These are phyloP conservation scores for Vinca minor DNA, from an alignment of 257 asterid species.

Conservation along the genomic window DNA sequence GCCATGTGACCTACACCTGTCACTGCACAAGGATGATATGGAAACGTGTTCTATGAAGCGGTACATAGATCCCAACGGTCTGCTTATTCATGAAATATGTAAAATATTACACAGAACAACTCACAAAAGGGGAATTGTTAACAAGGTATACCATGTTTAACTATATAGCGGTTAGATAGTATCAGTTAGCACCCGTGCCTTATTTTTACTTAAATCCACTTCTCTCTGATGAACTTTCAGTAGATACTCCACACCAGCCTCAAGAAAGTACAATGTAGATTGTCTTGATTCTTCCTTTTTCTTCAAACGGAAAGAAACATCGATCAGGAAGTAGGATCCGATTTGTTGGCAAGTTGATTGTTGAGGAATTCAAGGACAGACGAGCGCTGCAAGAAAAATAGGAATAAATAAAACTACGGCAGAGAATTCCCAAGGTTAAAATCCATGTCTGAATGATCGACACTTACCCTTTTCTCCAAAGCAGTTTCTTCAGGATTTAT, in stretches of 20 bases:
- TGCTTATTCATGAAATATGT: too few relatives aligned
- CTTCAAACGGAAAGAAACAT: conserved; percentile 1
- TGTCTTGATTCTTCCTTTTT: conserved; percentile 3
- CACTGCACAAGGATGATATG: not conserved
- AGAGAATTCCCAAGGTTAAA: conserved; percentile 7
- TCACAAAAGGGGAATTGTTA: not conserved
- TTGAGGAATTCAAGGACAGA: conserved; percentile 71
- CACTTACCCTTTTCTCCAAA: conserved; percentile 63
- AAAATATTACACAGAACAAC: too few relatives aligned
- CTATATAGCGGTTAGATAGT: not conserved
- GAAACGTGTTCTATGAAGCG: not conserved
- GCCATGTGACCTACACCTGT: too few relatives aligned
- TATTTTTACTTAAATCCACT: conserved; percentile 6
- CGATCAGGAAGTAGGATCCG: conserved; percentile 11
- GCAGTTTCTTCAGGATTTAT: conserved; percentile 42
- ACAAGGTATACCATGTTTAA: not conserved
- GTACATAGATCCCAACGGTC: not conserved
- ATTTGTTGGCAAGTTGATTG: conserved; percentile 39
- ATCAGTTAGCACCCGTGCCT: conserved; percentile 14
- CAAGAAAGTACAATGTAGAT: not conserved
- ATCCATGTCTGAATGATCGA: not conserved
- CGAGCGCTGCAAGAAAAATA: conserved; percentile 51
- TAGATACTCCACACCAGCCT: not conserved
- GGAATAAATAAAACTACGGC: not conserved
- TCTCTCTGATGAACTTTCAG: not conserved